These are phyloP conservation scores for Tuber calosporum DNA, from an alignment of 495 filamentous ascomycete species.

Conservation along the genomic window DNA sequence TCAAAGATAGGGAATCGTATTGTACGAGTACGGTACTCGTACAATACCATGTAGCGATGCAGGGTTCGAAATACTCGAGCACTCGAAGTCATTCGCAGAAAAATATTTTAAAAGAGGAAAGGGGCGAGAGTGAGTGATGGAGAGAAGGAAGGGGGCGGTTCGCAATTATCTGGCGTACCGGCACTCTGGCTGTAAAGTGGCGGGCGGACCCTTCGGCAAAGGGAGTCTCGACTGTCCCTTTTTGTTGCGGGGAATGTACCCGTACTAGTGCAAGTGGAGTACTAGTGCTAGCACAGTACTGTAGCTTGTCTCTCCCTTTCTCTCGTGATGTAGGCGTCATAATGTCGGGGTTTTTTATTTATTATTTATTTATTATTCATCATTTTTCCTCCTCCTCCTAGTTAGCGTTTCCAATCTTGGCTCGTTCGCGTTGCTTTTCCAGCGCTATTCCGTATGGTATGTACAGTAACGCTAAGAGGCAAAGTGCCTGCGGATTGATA, in stretches of 20 bases:
- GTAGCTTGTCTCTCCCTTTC: too few species aligned
- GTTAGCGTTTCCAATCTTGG: background rate
- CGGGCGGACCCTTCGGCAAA: background rate
- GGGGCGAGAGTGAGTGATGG: slow-evolving; percentile 29
- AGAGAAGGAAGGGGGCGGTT: slow-evolving; percentile 3
- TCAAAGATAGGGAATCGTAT: background rate
- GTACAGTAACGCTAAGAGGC: background rate
- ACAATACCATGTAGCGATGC: too few species aligned
- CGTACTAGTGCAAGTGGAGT: too few species aligned
- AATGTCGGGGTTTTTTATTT: background rate
- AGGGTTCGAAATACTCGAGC: slow-evolving; percentile 15
- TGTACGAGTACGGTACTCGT: too few species aligned
- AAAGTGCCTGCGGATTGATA: background rate
- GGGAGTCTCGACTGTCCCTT: too few species aligned
- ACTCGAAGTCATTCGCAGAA: too few species aligned
- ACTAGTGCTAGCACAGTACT: too few species aligned
- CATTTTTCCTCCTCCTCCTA: background rate
- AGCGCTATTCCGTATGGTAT: background rate
- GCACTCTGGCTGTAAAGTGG: background rate
- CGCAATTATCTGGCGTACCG: slow-evolving; percentile 9
- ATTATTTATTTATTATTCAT: background rate
- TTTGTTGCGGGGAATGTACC: too few species aligned
- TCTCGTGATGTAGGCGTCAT: background rate
- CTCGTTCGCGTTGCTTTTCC: background rate
- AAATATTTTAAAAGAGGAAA: too few species aligned